phyloP scores from a whole-genome alignment of 2,329 filamentous ascomycete species.

The Trichoderma hamatum region DNA sequence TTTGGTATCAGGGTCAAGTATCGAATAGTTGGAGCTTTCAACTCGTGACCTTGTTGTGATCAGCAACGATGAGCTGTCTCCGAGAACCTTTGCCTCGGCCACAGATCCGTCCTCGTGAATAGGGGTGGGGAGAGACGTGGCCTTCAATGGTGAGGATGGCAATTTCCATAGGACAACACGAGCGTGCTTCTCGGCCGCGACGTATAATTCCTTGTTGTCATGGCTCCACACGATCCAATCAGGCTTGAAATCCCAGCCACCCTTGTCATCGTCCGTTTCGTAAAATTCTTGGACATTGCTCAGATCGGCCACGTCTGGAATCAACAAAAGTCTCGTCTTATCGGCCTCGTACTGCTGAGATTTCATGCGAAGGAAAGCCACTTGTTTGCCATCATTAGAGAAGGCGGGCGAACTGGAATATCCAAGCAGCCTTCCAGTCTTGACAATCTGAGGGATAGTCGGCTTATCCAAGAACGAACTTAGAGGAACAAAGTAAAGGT shows the following conservation, averaged over 20 bases:
- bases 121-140: conserved; percentile 51
- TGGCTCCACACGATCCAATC: conserved; percentile 60
- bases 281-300: conserved; percentile 65
- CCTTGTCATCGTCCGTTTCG: conserved; percentile 62
- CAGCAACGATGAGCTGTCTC: conserved; percentile 56
- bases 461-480: conserved; percentile 61
- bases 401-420: conserved; percentile 71
- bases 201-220: conserved; percentile 66
- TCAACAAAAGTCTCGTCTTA: conserved; percentile 64
- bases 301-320: conserved; percentile 62
- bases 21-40: conserved; percentile 71
- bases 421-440: conserved; percentile 62
- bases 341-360: conserved; percentile 79
- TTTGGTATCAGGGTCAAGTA: conserved; percentile 54
- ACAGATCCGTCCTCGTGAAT: conserved; percentile 60
- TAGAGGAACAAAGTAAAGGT: conserved; percentile 74
- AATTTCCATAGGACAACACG: conserved; percentile 64
- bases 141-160: conserved; percentile 56
- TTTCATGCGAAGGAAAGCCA: conserved; percentile 81
- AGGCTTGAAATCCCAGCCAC: conserved; percentile 62
- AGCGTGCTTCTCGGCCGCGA: conserved; percentile 73
- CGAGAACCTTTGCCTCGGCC: conserved; percentile 55
- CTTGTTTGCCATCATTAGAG: conserved; percentile 68
- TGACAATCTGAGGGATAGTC: conserved; percentile 52
- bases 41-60: conserved; percentile 69